phyloP scores from a whole-genome alignment of 2,329 filamentous ascomycete genomes.

The Aureobasidium sp. region DNA sequence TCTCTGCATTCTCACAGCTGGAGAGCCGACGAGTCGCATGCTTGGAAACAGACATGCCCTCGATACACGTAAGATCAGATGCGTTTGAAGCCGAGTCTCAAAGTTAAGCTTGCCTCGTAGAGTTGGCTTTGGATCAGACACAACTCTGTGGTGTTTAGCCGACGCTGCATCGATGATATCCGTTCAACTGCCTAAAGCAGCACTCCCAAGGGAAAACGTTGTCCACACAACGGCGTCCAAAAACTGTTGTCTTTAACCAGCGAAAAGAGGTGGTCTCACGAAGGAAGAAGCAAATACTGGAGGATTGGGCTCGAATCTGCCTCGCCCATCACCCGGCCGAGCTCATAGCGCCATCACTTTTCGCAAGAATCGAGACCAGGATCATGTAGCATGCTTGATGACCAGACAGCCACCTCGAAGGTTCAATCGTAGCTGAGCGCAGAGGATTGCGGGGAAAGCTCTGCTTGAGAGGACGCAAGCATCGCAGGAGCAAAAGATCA shows the following conservation, averaged over 20 bases:
- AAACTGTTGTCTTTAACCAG: background rate
- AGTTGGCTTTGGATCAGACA: background rate
- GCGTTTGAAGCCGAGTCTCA: background rate
- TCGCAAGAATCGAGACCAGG: background rate
- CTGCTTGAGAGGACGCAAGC: background rate
- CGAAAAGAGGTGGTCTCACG: background rate
- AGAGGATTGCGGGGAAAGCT: background rate
- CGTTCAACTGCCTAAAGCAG: constrained; percentile 2
- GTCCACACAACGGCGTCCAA: background rate
- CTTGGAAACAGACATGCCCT: background rate
- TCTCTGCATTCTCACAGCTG: background rate
- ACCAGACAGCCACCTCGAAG: background rate
- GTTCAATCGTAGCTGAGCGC: background rate
- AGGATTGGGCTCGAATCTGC: background rate
- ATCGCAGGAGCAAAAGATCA: background rate
- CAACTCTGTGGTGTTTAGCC: background rate
- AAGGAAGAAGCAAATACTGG: background rate
- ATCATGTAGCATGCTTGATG: background rate
- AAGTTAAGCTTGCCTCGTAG: background rate
- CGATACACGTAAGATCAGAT: background rate
- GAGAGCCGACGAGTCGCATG: background rate
- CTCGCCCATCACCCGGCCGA: background rate
- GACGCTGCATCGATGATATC: background rate
- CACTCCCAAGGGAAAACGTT: background rate
- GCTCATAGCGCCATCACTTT: background rate